These are phyloP conservation scores for Immersiporthe knoxdaviesiana DNA, from an alignment of 2,329 filamentous ascomycete species.

Conservation along the genomic window DNA sequence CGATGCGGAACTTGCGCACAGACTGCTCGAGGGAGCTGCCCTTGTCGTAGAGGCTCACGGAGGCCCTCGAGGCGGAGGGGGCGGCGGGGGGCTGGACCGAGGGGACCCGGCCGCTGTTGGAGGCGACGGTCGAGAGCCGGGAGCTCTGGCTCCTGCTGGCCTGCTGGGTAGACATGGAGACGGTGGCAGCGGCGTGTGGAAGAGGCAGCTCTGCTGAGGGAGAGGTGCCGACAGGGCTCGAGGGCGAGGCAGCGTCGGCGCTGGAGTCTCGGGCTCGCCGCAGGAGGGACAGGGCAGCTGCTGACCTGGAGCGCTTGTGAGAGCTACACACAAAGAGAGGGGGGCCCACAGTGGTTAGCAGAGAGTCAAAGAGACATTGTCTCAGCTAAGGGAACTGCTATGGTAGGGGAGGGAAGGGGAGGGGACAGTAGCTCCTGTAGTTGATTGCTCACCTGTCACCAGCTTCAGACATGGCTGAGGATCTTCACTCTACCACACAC, in stretches of 20 bases:
- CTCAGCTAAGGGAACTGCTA: not conserved
- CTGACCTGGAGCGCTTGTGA: constrained; percentile 60
- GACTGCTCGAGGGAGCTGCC: constrained; percentile 80
- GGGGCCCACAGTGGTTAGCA: constrained; percentile 12
- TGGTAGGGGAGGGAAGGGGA: too few relatives aligned
- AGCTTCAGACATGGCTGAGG: constrained; percentile 25
- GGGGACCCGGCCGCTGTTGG: constrained; percentile 46
- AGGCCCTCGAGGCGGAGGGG: constrained; percentile 38
- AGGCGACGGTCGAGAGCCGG: constrained; percentile 50
- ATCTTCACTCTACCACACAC: not conserved
- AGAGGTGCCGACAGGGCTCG: constrained; percentile 37
- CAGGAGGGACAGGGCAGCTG: constrained; percentile 57
- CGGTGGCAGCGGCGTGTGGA: constrained; percentile 37
- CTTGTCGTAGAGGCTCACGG: constrained; percentile 45
- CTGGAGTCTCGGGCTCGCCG: constrained; percentile 48
- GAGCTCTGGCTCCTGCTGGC: constrained; percentile 49
- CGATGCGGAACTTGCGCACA: constrained; percentile 89
- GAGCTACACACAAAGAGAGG: constrained; percentile 17
- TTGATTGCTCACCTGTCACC: constrained; percentile 25
- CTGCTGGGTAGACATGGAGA: constrained; percentile 43
- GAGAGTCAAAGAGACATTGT: not conserved
- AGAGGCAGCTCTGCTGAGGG: constrained; percentile 40
- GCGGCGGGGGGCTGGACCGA: constrained; percentile 38
- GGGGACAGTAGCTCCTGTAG: not conserved
- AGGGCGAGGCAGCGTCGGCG: constrained; percentile 48